Conservation (phyloP, 2,329 filamentous ascomycete species). For the Setomelanomma holmii region DNA sequence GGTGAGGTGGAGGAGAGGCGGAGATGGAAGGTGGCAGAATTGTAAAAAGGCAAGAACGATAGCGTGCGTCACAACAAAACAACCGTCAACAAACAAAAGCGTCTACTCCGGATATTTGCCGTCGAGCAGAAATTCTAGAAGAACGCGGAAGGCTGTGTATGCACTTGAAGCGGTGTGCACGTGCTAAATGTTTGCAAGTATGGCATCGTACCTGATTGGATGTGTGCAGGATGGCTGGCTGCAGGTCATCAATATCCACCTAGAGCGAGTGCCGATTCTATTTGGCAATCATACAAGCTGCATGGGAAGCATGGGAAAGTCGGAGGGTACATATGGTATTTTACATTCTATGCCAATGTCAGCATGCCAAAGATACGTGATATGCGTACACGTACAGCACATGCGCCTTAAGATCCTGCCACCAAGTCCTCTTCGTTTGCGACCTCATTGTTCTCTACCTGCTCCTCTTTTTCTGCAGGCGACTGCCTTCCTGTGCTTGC, state of each 20-base stretch:
- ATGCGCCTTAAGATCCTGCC: conserved; percentile 19
- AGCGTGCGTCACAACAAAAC: not conserved
- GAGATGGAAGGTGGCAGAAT: not conserved
- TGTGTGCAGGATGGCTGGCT: not conserved
- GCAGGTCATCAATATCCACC: too few species aligned
- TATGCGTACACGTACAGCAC: not conserved
- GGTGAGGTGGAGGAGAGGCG: not conserved
- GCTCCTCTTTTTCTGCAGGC: conserved; percentile 30
- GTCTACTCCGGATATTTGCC: not conserved
- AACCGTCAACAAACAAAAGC: not conserved
- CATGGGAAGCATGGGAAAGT: not conserved
- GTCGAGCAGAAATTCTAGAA: not conserved
- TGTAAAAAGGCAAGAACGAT: not conserved
- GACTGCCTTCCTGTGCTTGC: conserved; percentile 65
- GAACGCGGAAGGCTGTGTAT: too few species aligned
- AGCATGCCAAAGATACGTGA: not conserved
- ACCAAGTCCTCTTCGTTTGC: conserved; percentile 30
- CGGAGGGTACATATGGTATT: not conserved
- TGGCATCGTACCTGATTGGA: too few species aligned
- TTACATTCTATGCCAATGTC: not conserved
- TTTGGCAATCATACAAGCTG: not conserved
- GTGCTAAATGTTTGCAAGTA: too few species aligned
- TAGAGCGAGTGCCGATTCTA: too few species aligned
- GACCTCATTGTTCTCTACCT: conserved; percentile 27
- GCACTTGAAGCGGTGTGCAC: too few species aligned